phyloP scores from a whole-genome alignment of 2,329 filamentous ascomycete genomes.

The Myriangium duriaei region DNA sequence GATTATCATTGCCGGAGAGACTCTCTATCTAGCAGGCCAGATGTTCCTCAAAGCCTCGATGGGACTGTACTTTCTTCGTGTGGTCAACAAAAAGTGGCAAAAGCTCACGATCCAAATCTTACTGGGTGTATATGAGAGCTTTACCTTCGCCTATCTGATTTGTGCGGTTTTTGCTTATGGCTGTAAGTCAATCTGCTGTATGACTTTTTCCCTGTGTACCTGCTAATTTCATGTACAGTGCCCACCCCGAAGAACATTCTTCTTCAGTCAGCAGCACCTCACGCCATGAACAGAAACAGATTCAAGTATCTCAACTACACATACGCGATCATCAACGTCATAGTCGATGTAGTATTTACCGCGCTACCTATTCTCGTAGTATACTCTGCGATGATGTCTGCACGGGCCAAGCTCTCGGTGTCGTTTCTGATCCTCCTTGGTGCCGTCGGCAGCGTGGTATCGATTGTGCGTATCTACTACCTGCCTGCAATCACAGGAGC shows the following conservation, averaged over 20 bases:
- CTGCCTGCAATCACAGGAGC: constrained; percentile 6
- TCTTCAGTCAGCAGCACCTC: background rate
- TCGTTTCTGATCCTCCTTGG: constrained; percentile 10
- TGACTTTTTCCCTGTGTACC: too few species aligned
- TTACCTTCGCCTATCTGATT: constrained; percentile 8
- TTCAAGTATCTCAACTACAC: constrained; percentile 10
- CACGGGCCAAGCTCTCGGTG: constrained; percentile 9
- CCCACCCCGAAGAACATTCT: constrained; percentile 5
- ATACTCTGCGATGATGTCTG: constrained; percentile 9
- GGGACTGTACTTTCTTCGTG: constrained; percentile 12
- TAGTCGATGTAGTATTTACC: constrained; percentile 9
- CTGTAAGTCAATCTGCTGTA: too few species aligned
- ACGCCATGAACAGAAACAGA: background rate
- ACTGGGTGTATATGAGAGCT: constrained; percentile 6
- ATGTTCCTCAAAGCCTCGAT: constrained; percentile 12
- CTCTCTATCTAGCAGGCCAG: constrained; percentile 9
- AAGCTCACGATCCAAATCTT: constrained; percentile 8
- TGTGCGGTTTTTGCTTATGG: constrained; percentile 10
- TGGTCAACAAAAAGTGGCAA: constrained; percentile 11
- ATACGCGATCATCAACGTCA: constrained; percentile 8
- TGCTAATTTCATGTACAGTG: too few species aligned
- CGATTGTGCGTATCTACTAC: constrained; percentile 11
- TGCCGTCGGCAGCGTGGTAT: constrained; percentile 8
- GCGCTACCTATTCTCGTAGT: constrained; percentile 8
- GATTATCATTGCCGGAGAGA: background rate